Base-by-base conservation (phyloP, 768 basidiomycete species). In the Tylopilus intermedius region DNA sequence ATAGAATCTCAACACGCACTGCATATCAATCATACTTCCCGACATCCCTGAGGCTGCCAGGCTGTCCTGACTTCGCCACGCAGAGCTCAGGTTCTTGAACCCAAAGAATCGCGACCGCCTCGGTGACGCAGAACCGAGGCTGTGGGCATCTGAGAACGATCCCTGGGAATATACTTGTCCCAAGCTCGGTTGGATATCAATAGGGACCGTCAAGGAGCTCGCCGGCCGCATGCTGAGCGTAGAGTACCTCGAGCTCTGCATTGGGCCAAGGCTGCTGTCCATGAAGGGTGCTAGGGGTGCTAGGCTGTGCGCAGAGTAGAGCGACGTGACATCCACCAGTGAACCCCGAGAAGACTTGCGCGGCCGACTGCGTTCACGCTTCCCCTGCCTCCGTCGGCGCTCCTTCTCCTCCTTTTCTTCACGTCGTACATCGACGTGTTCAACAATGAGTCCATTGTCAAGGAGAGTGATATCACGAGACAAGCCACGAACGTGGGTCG, bases 21-120 rank as follows among this genome's bases (percentile, higher is more conserved):
- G 90, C 90, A 93, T 92, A 67, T 92, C 88, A 58, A 92, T 72
- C 88, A 93, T 90, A 62, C 90, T 93, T 49, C 90, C 90, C 3
- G 86, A 86, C 65, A 86, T 78, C 8, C 86, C 88, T 27, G 89
- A 88, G n/a, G 80, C 78, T 1, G 88, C 86, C 37, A 93, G 71
- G 66, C 89, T 91, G 53, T 90, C 87, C 61, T 86, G 86, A 64
- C 88, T 91, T 58, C 80, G 75, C 82, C 84, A 89, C 11, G 83
- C 84, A 21, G 81, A 70, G 52, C 82, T 83, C 42, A 86, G 72
- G 59, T 87, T 87, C 67, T 76, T 82, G 65, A 85, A 79, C 8
- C 85, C 86, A 59, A 92, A 88, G 78, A 93, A 92, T 49, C 84
- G 79, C 3, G 83, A 80, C 27, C 84, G 79, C 55, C 84, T 74